Conservation (phyloP, 192 early-diverging fungal species). For the Rhizoclosmatium globosum region DNA sequence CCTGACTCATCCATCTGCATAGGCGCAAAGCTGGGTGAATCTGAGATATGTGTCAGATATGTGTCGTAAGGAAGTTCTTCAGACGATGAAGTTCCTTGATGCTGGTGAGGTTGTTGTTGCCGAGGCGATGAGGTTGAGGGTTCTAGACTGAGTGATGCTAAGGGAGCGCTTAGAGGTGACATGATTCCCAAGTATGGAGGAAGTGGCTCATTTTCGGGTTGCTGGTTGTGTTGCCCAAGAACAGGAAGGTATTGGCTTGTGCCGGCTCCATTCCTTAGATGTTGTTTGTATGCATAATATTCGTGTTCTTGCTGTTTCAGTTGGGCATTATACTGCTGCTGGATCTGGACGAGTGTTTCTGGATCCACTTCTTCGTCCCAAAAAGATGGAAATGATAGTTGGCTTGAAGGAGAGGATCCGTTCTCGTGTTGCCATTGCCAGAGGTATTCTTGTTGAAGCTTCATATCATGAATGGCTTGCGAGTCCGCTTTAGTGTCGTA, state of each 20-base stretch:
- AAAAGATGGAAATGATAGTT: not conserved
- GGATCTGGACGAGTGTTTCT: not conserved
- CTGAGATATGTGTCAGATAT: not conserved
- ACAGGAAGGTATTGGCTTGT: not conserved
- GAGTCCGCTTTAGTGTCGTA: not conserved
- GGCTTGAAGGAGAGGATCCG: not conserved
- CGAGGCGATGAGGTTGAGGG: not conserved
- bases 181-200: conserved; percentile 31
- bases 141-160: not conserved
- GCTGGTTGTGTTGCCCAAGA: not conserved
- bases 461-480: conserved; percentile 11
- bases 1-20: not conserved
- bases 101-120: not conserved
- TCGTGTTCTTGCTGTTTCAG: not conserved
- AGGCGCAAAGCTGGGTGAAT: conserved; percentile 8
- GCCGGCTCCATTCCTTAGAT: not conserved
- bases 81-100: not conserved
- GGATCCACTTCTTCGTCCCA: not conserved
- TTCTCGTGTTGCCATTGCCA: conserved; percentile 1
- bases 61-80: not conserved
- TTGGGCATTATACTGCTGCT: not conserved
- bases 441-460: conserved; percentile 9
- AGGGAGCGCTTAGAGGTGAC: not conserved
- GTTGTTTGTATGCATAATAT: not conserved
- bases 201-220: conserved; percentile 12